Percentiles rank a stretch among this genome's conserved stretches.
Evolutionary conservation across 345 rosid genomes (phyloP).

Genomic region (Fremontodendron californicum): DNA sequence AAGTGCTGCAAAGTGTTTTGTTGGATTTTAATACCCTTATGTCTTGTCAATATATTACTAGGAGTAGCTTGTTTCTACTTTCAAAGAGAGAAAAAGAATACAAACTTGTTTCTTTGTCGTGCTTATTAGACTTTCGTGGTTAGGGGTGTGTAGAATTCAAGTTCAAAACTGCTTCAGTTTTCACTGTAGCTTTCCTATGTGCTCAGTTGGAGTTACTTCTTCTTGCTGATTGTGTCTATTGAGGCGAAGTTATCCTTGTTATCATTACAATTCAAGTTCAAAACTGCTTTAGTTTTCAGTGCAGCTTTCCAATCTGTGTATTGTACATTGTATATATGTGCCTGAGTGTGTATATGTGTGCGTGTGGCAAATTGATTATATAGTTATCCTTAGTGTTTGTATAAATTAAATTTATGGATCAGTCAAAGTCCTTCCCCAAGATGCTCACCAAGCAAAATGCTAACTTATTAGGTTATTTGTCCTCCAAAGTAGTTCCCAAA

Average conservation of each 20-base stretch:
- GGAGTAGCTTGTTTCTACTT: background rate
- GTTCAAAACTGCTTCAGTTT: background rate
- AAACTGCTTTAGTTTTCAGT: background rate
- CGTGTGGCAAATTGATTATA: background rate
- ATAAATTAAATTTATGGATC: background rate
- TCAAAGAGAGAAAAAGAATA: background rate
- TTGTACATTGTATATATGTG: background rate
- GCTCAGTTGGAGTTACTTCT: background rate
- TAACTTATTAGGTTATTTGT: background rate
- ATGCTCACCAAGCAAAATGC: background rate
- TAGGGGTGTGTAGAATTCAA: background rate
- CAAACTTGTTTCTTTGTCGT: background rate
- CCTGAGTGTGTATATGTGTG: background rate
- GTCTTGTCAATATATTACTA: background rate
- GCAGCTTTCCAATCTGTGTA: background rate
- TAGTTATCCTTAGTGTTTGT: background rate
- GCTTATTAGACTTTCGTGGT: background rate
- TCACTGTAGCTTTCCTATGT: background rate
- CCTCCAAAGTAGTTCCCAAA: background rate
- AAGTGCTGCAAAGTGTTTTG: background rate
- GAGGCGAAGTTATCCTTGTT: background rate
- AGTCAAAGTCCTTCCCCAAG: background rate
- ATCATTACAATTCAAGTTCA: background rate
- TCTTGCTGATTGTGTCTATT: background rate
- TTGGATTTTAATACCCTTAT: background rate